Evolutionary conservation across 139 green algal species (phyloP), one percentile per base, ranked within the genome.

Genomic region (Tetraselmis striata): DNA sequence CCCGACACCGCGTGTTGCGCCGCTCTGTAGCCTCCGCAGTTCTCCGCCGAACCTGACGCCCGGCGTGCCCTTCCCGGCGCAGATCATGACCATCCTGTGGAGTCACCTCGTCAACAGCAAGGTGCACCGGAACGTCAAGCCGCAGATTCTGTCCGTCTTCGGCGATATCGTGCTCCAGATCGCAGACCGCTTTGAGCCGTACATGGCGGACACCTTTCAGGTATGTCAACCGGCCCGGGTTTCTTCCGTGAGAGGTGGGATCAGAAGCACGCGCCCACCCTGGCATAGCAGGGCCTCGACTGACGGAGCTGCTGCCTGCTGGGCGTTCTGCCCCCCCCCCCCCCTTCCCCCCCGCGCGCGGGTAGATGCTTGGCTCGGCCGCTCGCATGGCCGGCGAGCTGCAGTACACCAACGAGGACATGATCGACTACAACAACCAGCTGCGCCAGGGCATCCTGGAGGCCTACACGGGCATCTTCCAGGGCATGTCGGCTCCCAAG

Each of bases 121-220:
- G 5, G 93, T 99, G 78, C 93, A 98, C 86, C 91, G 96, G 77
- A 94, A 83, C 79, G 93, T 99, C 86, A 99, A 99, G 91, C 96
- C 96, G 1, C 83, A 83, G 77, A 98, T 99, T 80, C 90, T 99
- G 32, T 93, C 88, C 0, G 89, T 89, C 22, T 97, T 99, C 90
- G 95, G 95, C 0, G 96, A 99, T 85, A 92, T 99, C 23, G 95
- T 94, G n/a, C 87, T 99, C 2, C 92, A 94, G 1, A 91, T 98
- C 2, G 94, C 91, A 1, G 91, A 94, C 75, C n/a, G 79, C 5
- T 99, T 98, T 84, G 92, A 95, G 67, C 95, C 95, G 88, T 96
- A 95, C 81, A 75, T 98, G 76, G 83, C 90, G 24, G 92, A 94
- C 26, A 67, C 45, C 5, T 67, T 67, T 67, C 45, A 77, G 74